Evolutionary conservation across 495 filamentous ascomycete genomes (phyloP).

Genomic region (Ramalina intermedia): DNA sequence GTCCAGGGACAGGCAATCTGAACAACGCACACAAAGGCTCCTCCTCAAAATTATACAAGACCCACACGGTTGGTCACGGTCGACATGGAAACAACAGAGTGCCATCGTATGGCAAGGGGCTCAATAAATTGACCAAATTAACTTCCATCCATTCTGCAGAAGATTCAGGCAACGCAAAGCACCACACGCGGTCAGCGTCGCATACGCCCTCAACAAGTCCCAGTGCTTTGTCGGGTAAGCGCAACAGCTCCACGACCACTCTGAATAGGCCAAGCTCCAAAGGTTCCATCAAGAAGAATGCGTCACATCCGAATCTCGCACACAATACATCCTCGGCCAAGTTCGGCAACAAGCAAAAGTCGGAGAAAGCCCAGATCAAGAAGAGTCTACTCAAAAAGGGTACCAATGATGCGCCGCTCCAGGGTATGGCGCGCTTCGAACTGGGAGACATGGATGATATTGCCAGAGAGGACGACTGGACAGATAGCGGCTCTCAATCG

Average conservation of each 20-base stretch:
- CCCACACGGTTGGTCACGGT: constrained; percentile 15
- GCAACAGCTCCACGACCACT: constrained; percentile 10
- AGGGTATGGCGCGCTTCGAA: constrained; percentile 8
- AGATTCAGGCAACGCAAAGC: neutral
- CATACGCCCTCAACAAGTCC: constrained; percentile 15
- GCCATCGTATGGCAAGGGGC: constrained; percentile 25
- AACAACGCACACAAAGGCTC: constrained; percentile 12
- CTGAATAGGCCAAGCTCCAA: constrained; percentile 10
- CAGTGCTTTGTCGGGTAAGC: constrained; percentile 6
- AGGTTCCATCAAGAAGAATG: constrained; percentile 12
- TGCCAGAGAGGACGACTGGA: constrained; percentile 15
- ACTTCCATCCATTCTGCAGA: constrained; percentile 1
- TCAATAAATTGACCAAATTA: constrained; percentile 25
- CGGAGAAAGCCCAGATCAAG: constrained; percentile 10
- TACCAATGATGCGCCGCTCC: constrained; percentile 7
- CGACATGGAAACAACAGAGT: constrained; percentile 15
- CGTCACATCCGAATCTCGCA: constrained; percentile 6
- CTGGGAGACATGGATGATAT: constrained; percentile 12
- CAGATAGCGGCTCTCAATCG: constrained; percentile 14
- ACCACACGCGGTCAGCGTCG: constrained; percentile 10
- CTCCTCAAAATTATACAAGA: constrained; percentile 13
- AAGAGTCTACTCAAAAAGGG: constrained; percentile 6
- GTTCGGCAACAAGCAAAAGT: constrained; percentile 10
- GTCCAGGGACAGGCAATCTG: constrained; percentile 3
- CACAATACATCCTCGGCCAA: constrained; percentile 6